A percentile compares a stretch with the other conserved stretches of the same genome.
phyloP scores from a whole-genome alignment of 352 stramenopile species.

The Elongisporangium undulatum region DNA sequence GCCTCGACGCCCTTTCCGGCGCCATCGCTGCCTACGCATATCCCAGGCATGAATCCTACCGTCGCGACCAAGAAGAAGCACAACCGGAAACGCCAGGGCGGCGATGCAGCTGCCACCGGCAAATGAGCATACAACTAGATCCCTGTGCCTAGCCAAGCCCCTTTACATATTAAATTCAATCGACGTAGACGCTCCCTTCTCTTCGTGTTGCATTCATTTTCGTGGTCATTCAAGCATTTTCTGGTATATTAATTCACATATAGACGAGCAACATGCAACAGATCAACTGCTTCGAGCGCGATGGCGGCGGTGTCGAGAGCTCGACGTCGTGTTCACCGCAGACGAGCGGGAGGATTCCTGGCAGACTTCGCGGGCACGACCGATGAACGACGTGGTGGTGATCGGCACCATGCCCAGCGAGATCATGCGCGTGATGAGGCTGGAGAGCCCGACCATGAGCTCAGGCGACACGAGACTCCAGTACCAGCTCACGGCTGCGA shows the following conservation, averaged over 20 bases:
- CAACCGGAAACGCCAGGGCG: neutral
- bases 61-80: neutral
- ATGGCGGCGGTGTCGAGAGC: slow-evolving; percentile 18
- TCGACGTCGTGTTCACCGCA: slow-evolving; percentile 1
- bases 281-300: slow-evolving; percentile 27
- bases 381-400: slow-evolving; percentile 63
- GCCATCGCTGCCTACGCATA: neutral
- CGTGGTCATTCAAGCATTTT: too few relatives aligned
- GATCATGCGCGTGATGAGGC: slow-evolving; percentile 63
- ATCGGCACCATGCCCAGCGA: slow-evolving; percentile 71
- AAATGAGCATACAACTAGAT: neutral
- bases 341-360: slow-evolving; percentile 18
- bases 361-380: slow-evolving; percentile 25
- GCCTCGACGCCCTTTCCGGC: neutral
- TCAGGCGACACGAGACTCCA: slow-evolving; percentile 30
- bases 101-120: neutral
- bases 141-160: neutral
- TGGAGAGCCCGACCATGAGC: slow-evolving; percentile 52
- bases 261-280: too few relatives aligned
- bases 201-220: too few relatives aligned
- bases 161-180: neutral
- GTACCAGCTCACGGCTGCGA: slow-evolving; percentile 38
- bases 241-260: too few relatives aligned
- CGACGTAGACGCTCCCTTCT: neutral
- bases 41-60: neutral